Evolutionary conservation across 1,284 basidiomycete species (phyloP).

Genomic region (Retiboletus flavoniger): DNA sequence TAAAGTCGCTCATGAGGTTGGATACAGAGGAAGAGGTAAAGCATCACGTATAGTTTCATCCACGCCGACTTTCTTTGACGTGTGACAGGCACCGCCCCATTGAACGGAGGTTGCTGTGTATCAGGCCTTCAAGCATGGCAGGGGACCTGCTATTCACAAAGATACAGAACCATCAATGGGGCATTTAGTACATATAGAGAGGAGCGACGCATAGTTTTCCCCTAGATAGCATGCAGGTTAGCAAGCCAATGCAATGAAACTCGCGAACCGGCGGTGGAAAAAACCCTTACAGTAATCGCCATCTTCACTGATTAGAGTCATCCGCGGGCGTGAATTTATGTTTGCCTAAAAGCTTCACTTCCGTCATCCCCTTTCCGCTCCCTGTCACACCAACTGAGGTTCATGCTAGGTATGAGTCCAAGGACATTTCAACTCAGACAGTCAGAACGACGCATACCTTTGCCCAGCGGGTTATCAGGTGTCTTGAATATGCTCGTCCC

Average conservation of each 20-base stretch:
- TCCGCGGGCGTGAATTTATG: conserved; percentile 72
- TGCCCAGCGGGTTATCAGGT: conserved; percentile 88
- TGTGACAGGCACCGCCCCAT: conserved; percentile 15
- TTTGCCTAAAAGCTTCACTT: conserved; percentile 69
- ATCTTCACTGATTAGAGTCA: conserved; percentile 35
- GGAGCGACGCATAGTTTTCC: conserved; percentile 17
- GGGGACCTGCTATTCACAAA: conserved; percentile 31
- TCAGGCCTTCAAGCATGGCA: conserved; percentile 14
- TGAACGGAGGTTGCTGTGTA: conserved; percentile 7
- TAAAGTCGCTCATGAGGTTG: conserved; percentile 27
- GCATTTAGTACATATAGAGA: conserved; percentile 29
- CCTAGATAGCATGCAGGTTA: conserved; percentile 11
- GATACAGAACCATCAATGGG: conserved; percentile 25
- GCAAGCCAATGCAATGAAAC: background rate
- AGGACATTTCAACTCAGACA: conserved; percentile 18
- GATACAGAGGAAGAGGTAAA: conserved; percentile 21
- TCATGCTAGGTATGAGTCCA: conserved; percentile 25
- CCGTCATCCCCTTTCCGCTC: conserved; percentile 91
- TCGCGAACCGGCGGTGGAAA: background rate
- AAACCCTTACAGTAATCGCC: conserved; percentile 12
- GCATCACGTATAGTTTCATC: conserved; percentile 30
- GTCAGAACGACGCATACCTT: conserved; percentile 52
- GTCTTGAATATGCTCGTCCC: conserved; percentile 97
- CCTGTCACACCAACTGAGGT: conserved; percentile 87
- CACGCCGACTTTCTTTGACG: conserved; percentile 15